Evolutionary conservation across 192 early-diverging fungal species (phyloP).

Genomic region (Backusella mclennaniae): DNA sequence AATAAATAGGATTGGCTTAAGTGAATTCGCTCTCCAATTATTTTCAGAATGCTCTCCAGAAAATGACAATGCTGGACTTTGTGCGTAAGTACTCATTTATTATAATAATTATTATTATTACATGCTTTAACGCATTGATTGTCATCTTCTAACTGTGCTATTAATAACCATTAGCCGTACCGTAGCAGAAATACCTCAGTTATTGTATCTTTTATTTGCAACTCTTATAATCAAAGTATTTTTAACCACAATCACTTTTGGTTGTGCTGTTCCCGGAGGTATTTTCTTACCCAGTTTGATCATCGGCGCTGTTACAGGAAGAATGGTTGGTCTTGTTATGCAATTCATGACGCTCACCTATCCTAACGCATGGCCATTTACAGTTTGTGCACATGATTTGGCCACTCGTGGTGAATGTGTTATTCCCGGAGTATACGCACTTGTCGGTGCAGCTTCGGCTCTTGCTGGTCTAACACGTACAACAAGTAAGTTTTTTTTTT

Average conservation of each 20-base stretch:
- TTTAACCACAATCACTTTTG: slow-evolving; percentile 70
- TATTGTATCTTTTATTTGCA: slow-evolving; percentile 55
- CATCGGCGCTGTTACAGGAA: slow-evolving; percentile 88
- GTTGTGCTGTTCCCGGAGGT: slow-evolving; percentile 76
- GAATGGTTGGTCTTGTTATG: slow-evolving; percentile 82
- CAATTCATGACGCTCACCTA: slow-evolving; percentile 56
- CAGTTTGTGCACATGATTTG: slow-evolving; percentile 71
- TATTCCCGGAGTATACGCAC: slow-evolving; percentile 92
- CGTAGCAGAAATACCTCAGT: slow-evolving; percentile 39
- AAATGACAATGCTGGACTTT: slow-evolving; percentile 51
- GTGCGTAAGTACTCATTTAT: slow-evolving; percentile 42
- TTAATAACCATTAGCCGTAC: slow-evolving; percentile 12
- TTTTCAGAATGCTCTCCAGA: slow-evolving; percentile 81
- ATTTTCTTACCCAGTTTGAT: slow-evolving; percentile 93
- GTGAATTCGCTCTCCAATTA: slow-evolving; percentile 80
- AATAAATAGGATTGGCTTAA: slow-evolving; percentile 64
- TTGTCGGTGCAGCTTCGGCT: slow-evolving; percentile 89
- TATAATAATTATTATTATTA: background rate
- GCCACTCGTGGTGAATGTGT: slow-evolving; percentile 63
- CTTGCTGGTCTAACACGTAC: slow-evolving; percentile 84
- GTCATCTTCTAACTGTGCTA: background rate
- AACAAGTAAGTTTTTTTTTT: slow-evolving; percentile 43
- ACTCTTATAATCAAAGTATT: slow-evolving; percentile 57
- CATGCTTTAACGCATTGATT: background rate
- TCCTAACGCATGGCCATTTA: slow-evolving; percentile 68